Evolutionary conservation across 768 basidiomycete species (phyloP).

Genomic region (Crucibulum laeve): DNA sequence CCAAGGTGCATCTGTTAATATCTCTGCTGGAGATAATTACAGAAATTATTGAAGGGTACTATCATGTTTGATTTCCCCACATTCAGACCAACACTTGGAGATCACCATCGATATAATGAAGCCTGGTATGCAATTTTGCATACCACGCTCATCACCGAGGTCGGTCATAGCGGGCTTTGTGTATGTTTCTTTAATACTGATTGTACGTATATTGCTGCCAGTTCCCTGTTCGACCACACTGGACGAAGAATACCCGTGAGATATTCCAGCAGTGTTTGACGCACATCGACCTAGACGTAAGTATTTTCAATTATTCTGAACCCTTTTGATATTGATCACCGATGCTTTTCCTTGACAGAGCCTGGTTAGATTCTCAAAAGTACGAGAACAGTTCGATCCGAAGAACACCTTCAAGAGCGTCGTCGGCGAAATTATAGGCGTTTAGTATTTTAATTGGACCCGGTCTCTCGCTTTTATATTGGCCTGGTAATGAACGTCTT

Average conservation of each 20-base stretch:
- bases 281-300: conserved; percentile 27
- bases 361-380: no score
- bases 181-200: not conserved
- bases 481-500: no score
- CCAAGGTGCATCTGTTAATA: conserved; percentile 18
- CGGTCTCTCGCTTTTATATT: no score
- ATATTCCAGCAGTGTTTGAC: conserved; percentile 22
- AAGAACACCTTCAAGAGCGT: no score
- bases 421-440: no score
- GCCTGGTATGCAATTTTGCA: conserved; percentile 19
- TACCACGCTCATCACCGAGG: conserved; percentile 27
- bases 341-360: no score
- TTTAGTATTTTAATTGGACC: no score
- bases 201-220: conserved; percentile 4
- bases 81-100: conserved; percentile 25
- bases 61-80: conserved; percentile 36
- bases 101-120: conserved; percentile 29
- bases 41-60: conserved; percentile 19
- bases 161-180: no score
- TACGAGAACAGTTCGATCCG: no score
- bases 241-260: conserved; percentile 30
- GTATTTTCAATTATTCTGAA: no score
- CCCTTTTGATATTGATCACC: no score
- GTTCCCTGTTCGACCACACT: conserved; percentile 32
- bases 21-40: not conserved